A percentile compares a stretch with the other conserved stretches of the same genome.
Conservation (phyloP, 441 rosid species). For the Mallotus repandus region DNA sequence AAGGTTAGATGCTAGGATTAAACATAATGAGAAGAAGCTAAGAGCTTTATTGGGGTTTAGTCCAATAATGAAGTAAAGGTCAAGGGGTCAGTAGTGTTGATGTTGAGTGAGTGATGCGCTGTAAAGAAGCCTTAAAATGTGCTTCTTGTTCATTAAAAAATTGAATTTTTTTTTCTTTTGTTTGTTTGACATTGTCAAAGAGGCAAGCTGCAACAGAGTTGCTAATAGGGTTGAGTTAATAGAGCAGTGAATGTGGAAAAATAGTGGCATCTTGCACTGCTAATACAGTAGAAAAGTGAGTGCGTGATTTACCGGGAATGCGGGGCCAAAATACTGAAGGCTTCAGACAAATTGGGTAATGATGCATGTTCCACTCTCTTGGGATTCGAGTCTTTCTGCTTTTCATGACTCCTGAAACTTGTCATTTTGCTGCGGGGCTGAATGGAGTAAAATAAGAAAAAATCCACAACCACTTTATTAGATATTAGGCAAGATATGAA, state of each 20-base stretch:
- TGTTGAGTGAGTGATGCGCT: conserved; percentile 22
- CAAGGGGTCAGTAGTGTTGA: background rate
- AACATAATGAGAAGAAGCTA: background rate
- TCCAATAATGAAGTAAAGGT: conserved; percentile 17
- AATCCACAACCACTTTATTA: too few relatives aligned
- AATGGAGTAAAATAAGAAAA: too few relatives aligned
- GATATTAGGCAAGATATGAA: too few relatives aligned
- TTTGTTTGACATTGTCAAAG: background rate
- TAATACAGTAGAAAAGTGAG: background rate
- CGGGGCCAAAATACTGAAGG: background rate
- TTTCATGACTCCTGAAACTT: background rate
- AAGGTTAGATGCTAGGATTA: conserved; percentile 23
- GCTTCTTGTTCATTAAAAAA: conserved; percentile 11
- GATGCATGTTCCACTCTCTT: conserved; percentile 18
- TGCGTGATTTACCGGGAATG: background rate
- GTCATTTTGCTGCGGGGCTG: too few relatives aligned
- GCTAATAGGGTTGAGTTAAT: too few relatives aligned
- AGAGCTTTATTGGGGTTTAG: background rate
- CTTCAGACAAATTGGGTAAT: conserved; percentile 7
- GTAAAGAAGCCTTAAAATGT: conserved; percentile 24
- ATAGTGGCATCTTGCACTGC: background rate
- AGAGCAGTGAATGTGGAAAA: background rate
- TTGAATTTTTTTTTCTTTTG: background rate
- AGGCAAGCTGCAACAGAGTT: too few relatives aligned
- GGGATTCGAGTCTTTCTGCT: conserved; percentile 18